Conservation (phyloP, 345 rosid species). For the Bruguiera sexangula region DNA sequence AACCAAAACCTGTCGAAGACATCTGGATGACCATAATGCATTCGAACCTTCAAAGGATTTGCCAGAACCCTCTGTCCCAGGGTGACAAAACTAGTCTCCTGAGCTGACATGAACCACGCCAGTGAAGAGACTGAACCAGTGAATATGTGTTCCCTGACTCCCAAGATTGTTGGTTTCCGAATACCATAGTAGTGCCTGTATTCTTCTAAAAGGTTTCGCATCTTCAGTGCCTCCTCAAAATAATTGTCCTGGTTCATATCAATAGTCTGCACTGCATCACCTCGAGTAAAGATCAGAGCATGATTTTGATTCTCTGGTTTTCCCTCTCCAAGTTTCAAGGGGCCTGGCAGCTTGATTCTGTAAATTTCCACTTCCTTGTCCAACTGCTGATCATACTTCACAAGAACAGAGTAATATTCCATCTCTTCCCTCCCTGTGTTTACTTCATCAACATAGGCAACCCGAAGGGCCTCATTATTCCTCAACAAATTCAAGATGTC, state of each 20-base stretch:
- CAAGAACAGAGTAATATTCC: constrained; percentile 89
- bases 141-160: constrained; percentile 94
- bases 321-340: constrained; percentile 95
- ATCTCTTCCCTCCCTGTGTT: constrained; percentile 53
- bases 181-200: constrained; percentile 66
- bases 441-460: constrained; percentile 93
- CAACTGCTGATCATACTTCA: constrained; percentile 76
- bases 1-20: constrained; percentile 99
- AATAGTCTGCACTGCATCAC: constrained; percentile 97
- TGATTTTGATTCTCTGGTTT: constrained; percentile 99
- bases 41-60: constrained; percentile 85
- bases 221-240: constrained; percentile 97
- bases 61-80: constrained; percentile 97
- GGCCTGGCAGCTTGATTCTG: constrained; percentile 92
- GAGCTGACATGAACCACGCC: constrained; percentile 33
- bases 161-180: constrained; percentile 79
- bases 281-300: constrained; percentile 91
- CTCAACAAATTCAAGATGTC: constrained; percentile 83
- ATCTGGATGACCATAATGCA: constrained; percentile 99
- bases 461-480: constrained; percentile 85
- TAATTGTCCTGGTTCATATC: constrained; percentile 99
- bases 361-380: constrained; percentile 86
- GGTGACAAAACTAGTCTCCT: constrained; percentile 53
- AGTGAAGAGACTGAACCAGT: constrained; percentile 94
- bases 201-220: constrained; percentile 94